Percentiles rank a stretch among this genome's conserved stretches.
Evolutionary conservation across 306 rosid species (phyloP).

Genomic region (Fragaria iinumae): DNA sequence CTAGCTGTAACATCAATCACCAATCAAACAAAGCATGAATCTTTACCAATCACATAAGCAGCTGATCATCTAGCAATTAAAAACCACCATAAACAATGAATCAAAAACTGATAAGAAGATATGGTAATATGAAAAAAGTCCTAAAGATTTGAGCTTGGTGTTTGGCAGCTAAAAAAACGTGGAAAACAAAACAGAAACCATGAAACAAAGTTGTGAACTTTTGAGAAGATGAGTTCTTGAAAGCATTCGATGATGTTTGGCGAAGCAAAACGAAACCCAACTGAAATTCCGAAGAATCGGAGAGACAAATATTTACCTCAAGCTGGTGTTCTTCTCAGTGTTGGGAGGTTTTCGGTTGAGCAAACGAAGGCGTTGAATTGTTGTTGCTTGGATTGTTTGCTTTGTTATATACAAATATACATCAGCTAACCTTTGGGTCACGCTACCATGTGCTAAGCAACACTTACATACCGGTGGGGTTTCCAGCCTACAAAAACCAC

Average conservation of each 20-base stretch:
- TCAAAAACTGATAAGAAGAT: background rate
- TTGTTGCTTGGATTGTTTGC: background rate
- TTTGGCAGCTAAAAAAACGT: slow-evolving; percentile 11
- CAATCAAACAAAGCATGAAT: slow-evolving; percentile 4
- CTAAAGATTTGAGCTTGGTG: slow-evolving; percentile 1
- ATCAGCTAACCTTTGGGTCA: slow-evolving; percentile 6
- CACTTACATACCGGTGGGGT: background rate
- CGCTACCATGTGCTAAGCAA: background rate
- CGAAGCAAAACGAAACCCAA: background rate
- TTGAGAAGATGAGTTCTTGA: background rate
- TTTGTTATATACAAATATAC: background rate
- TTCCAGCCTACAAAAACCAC: background rate
- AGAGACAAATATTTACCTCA: slow-evolving; percentile 6
- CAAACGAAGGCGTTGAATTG: slow-evolving; percentile 7
- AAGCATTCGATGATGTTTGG: background rate
- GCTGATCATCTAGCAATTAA: background rate
- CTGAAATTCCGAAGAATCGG: slow-evolving; percentile 1
- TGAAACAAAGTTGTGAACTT: background rate
- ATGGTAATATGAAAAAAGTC: background rate
- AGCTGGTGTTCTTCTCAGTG: background rate
- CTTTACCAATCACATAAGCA: slow-evolving; percentile 9
- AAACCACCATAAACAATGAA: background rate
- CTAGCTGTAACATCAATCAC: background rate
- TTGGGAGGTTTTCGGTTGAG: background rate
- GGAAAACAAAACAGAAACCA: slow-evolving; percentile 5